These are phyloP conservation scores for Puccinia hordei DNA, from an alignment of 1,284 basidiomycete species.

Conservation along the genomic window DNA sequence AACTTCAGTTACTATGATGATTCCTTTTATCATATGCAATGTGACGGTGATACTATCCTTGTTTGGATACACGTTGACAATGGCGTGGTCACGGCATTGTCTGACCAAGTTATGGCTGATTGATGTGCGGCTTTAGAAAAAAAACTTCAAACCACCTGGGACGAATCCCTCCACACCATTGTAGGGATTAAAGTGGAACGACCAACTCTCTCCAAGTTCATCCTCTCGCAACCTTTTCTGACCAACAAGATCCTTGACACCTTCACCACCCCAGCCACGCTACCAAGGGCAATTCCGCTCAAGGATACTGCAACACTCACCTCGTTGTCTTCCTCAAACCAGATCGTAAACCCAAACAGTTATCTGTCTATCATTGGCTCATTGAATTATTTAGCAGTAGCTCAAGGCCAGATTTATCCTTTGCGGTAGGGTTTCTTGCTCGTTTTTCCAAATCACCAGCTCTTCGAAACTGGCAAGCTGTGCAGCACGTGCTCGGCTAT, in stretches of 20 bases:
- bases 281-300: not conserved
- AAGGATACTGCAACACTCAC: not conserved
- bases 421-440: not conserved
- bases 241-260: not conserved
- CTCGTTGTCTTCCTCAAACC: not conserved
- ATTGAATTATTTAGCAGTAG: slow-evolving; percentile 3
- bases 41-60: not conserved
- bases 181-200: not conserved
- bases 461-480: not conserved
- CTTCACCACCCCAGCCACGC: not conserved
- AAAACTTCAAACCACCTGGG: not conserved
- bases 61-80: slow-evolving; percentile 31
- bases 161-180: not conserved
- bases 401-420: not conserved
- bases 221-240: not conserved
- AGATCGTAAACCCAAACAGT: slow-evolving; percentile 2
- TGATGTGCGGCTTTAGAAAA: not conserved
- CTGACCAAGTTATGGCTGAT: not conserved
- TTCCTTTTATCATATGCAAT: slow-evolving; percentile 10
- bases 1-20: slow-evolving; percentile 8
- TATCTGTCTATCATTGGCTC: slow-evolving; percentile 15
- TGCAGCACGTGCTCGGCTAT: slow-evolving; percentile 3
- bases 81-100: not conserved
- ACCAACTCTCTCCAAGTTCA: not conserved
- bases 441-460: not conserved